Base-by-base conservation (phyloP, 2,329 filamentous ascomycete species). In the Mariannaea sp. region DNA sequence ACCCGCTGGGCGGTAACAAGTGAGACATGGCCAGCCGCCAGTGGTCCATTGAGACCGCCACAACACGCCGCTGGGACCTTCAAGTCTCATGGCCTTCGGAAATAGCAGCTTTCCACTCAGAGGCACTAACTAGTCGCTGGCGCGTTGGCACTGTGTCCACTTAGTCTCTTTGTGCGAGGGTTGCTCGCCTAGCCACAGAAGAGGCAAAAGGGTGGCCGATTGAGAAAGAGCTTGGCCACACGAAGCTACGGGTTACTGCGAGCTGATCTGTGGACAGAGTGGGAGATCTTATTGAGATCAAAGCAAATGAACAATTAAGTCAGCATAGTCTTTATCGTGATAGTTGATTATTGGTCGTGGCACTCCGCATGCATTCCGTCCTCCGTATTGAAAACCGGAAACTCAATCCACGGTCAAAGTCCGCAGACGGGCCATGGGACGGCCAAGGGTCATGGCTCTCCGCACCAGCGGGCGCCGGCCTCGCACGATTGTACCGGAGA, bases 21-120 rank as follows among this genome's bases (percentile, higher is more conserved):
- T 65, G 61, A 65, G 63, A 65, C 63, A 65, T 56, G 58, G 60
- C 48, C 58, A 58, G 54, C 56, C 29, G 47, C 62, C 50, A 63
- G 53, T 65, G 57, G 61, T 49, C 56, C 55, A 50, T 61, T 55
- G 56, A 65, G 59, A 64, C 62, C 57, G 62, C 60, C 62, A 64
- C 62, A 65, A 51, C 56, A 56, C 57, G 64, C 49, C 51, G 56
- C 44, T 50, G 52, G 57, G 54, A 61, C 61, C 53, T 38, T 35
- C 53, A 47, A 61, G 55, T 48, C 45, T 51, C 58, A 53, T 54
- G 60, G 62, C 50, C 49, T 47, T 56, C 55, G 53, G 58, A 53
- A 64, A 60, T 57, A 55, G 35, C 45, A 56, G 50, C 44, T 57
- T 60, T 36, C 45, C 42, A 40, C 20, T 29, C 49, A 33, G 30